Percentiles rank a stretch among this genome's conserved stretches.
Conservation (phyloP, 2,329 filamentous ascomycete species). For the Helotiales sp. region DNA sequence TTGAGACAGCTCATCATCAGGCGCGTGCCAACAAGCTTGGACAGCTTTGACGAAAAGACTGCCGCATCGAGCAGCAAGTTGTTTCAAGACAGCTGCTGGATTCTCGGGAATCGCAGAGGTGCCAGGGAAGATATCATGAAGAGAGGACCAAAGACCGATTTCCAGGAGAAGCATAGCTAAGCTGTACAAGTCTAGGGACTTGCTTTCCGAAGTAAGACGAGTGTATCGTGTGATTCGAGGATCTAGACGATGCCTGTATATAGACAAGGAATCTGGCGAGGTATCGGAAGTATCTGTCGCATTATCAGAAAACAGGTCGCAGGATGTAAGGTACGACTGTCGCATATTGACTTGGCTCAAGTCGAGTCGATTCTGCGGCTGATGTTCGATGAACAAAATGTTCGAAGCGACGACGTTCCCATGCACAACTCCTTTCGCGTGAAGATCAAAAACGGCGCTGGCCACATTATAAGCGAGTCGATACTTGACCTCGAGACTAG, state of each 20-base stretch:
- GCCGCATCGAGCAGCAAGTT: conserved; percentile 57
- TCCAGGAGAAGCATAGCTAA: conserved; percentile 73
- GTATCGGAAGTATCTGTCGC: conserved; percentile 36
- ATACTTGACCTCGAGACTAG: conserved; percentile 74
- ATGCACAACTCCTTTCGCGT: conserved; percentile 67
- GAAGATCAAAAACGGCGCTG: conserved; percentile 72
- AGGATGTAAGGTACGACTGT: conserved; percentile 69
- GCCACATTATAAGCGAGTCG: conserved; percentile 71
- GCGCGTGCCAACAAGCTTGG: conserved; percentile 69
- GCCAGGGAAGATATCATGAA: conserved; percentile 40
- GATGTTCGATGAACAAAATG: conserved; percentile 59
- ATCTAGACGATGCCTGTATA: conserved; percentile 67
- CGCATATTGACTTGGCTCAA: conserved; percentile 56
- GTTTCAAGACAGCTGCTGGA: conserved; percentile 27
- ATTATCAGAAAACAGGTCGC: conserved; percentile 64
- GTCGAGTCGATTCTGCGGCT: conserved; percentile 28
- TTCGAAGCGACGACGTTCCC: conserved; percentile 68
- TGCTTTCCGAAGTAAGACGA: conserved; percentile 53
- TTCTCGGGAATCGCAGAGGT: conserved; percentile 29
- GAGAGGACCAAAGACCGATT: conserved; percentile 72
- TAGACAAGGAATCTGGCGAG: conserved; percentile 12
- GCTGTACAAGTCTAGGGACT: conserved; percentile 69
- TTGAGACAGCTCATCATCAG: conserved; percentile 59
- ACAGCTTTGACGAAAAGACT: conserved; percentile 76
- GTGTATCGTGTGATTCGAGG: conserved; percentile 52